Base-by-base conservation (phyloP, 805 yeast species). In the Metschnikowia borealis region DNA sequence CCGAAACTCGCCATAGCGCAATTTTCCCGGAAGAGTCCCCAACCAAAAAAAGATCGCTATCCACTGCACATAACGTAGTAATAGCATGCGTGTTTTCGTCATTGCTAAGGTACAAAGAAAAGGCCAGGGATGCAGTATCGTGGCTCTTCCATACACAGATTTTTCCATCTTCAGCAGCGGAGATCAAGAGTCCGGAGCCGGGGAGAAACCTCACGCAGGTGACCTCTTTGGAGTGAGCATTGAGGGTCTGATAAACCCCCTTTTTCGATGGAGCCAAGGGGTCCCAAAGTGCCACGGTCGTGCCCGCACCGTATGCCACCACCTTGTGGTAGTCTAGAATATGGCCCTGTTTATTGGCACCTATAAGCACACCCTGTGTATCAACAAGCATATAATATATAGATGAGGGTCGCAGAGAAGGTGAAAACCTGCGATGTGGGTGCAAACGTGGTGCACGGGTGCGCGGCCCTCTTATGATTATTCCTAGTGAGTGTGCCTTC, bases 221-320 rank as follows among this genome's bases (percentile, higher is more conserved):
- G 17, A 90, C 84, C 42, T 78, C 84, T 15, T 73, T 75, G 4
- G 73, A 62, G 61, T 86, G 94, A 1, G 79, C 76, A 54, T 84
- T 84, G 48, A 87, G 69, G 0, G 90, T 83, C 5, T 65, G 57
- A 46, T 62, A 62, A 0, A 83, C 81, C 13, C 89, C 89, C 26
- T 61, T 58, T 17, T 70, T 61, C 35, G 62, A 46, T 3, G 54
- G 34, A 29, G 70, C 69, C 17, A 79, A 62, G 1, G 91, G 87
- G n/a, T 78, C 69, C 84, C 89, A 86, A 36, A 88, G 64, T 0
- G 92, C 89, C 45, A 87, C 70, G 15, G 80, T 76, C 39, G 71
- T 75, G 1, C 81, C 80, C 0, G 94, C 89, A 6, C 91, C 96
- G 64, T 75, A 88, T 0, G 94, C 95, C 6, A 86, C 74, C 4